phyloP scores from a whole-genome alignment of 108 stramenopile species.

The Licmophora abbreviata region DNA sequence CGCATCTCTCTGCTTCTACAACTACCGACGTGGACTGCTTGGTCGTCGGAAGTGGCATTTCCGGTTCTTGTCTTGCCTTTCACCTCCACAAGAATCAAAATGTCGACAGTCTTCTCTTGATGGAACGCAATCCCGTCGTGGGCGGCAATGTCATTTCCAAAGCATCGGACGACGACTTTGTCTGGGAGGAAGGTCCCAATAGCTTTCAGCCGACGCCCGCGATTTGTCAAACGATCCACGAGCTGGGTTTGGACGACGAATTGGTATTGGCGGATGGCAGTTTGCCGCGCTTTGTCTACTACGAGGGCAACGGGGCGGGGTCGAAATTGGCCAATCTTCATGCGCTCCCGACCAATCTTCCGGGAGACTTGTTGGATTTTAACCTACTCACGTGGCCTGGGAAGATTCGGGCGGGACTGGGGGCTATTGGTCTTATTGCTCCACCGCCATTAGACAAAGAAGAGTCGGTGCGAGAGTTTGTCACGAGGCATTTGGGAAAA shows the following conservation, averaged over 20 bases:
- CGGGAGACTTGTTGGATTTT: constrained; percentile 73
- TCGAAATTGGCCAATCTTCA: too few species aligned
- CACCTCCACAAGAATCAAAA: constrained; percentile 55
- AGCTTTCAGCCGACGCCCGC: constrained; percentile 85
- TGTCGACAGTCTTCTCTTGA: constrained; percentile 62
- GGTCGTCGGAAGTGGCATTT: constrained; percentile 88
- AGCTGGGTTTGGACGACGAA: constrained; percentile 82
- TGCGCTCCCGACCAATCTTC: constrained; percentile 86
- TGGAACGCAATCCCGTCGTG: constrained; percentile 70
- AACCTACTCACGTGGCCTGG: constrained; percentile 89
- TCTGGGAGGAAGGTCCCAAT: constrained; percentile 96
- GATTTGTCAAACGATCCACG: constrained; percentile 83
- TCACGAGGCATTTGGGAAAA: constrained; percentile 84
- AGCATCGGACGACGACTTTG: constrained; percentile 69
- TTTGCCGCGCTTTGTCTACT: constrained; percentile 80
- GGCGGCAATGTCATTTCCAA: constrained; percentile 92
- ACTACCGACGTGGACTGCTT: constrained; percentile 57
- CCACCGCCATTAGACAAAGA: constrained; percentile 66
- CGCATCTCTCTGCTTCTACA: constrained; percentile 1
- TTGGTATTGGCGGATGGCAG: constrained; percentile 88
- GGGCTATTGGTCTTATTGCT: constrained; percentile 78
- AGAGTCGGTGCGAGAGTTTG: constrained; percentile 92
- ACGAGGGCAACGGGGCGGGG: constrained; percentile 76
- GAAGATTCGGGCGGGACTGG: constrained; percentile 90
- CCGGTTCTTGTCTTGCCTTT: constrained; percentile 84